A percentile compares a stretch with the other conserved stretches of the same genome.
These are phyloP conservation scores for Xanthoconium stramineum DNA, from an alignment of 768 basidiomycete species.

Conservation along the genomic window DNA sequence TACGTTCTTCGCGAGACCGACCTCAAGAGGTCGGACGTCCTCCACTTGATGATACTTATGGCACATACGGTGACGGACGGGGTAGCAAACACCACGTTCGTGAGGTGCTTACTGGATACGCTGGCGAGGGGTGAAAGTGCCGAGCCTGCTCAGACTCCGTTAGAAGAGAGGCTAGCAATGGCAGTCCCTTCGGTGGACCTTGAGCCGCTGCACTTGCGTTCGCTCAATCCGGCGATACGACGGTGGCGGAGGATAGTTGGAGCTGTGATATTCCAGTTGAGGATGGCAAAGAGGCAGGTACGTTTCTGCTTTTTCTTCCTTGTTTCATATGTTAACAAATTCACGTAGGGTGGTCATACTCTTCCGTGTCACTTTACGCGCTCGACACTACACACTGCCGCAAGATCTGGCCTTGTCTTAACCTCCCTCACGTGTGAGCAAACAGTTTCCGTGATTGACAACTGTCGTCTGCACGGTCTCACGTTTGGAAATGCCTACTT, in stretches of 20 bases:
- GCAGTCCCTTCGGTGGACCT: constrained; percentile 39
- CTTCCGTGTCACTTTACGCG: constrained; percentile 44
- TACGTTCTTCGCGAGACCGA: constrained; percentile 37
- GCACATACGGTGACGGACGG: constrained; percentile 54
- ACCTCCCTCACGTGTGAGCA: constrained; percentile 28
- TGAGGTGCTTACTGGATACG: constrained; percentile 46
- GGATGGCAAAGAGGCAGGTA: constrained; percentile 38
- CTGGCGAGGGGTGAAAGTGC: constrained; percentile 21
- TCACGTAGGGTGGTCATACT: constrained; percentile 52
- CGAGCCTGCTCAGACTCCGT: constrained; percentile 14
- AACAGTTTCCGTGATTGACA: constrained; percentile 33
- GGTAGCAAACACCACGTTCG: constrained; percentile 38
- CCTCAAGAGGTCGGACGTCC: constrained; percentile 29
- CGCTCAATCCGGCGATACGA: constrained; percentile 33
- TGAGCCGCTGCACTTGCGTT: constrained; percentile 26
- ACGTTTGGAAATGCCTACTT: constrained; percentile 53
- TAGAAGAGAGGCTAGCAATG: constrained; percentile 42
- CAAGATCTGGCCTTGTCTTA: constrained; percentile 29
- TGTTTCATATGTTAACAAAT: not conserved
- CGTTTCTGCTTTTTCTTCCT: not conserved
- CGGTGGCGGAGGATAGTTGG: constrained; percentile 49
- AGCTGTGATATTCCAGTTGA: constrained; percentile 33
- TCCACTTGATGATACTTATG: constrained; percentile 42
- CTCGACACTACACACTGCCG: constrained; percentile 35
- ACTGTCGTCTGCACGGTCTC: constrained; percentile 41